Conservation (phyloP, 768 basidiomycete species). For the Kwoniella pini region DNA sequence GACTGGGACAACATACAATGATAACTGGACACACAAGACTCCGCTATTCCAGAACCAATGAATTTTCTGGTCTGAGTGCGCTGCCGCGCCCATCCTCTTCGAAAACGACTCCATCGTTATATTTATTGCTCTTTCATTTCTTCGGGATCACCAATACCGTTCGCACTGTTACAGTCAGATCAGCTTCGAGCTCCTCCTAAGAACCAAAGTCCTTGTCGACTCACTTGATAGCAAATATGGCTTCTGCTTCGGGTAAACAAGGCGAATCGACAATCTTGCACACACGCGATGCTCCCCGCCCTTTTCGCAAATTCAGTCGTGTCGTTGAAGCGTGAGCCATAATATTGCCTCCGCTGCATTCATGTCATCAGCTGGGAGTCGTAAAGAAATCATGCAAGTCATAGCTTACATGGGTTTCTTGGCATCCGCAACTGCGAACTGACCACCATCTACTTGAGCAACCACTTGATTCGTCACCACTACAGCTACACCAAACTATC, state of each 20-base stretch:
- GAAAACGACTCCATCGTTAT: no score
- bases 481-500: conserved; percentile 93
- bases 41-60: not conserved
- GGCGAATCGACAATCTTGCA: conserved; percentile 99
- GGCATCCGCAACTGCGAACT: conserved; percentile 83
- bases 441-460: conserved; percentile 94
- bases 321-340: conserved; percentile 99
- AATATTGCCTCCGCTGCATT: conserved; percentile 79
- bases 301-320: conserved; percentile 87
- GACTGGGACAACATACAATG: no score
- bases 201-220: no score
- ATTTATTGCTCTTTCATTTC: conserved; percentile 57
- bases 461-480: conserved; percentile 98
- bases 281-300: conserved; percentile 83
- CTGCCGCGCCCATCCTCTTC: no score
- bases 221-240: conserved; percentile 79
- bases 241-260: conserved; percentile 94
- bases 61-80: no score
- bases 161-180: conserved; percentile 58
- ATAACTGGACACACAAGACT: no score
- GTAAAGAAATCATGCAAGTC: not conserved
- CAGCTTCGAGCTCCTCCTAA: no score
- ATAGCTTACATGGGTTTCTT: conserved; percentile 80
- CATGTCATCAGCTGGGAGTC: conserved; percentile 9
- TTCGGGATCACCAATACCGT: conserved; percentile 92